Base-by-base conservation (phyloP, 257 asterid species). In the Plantago major region DNA sequence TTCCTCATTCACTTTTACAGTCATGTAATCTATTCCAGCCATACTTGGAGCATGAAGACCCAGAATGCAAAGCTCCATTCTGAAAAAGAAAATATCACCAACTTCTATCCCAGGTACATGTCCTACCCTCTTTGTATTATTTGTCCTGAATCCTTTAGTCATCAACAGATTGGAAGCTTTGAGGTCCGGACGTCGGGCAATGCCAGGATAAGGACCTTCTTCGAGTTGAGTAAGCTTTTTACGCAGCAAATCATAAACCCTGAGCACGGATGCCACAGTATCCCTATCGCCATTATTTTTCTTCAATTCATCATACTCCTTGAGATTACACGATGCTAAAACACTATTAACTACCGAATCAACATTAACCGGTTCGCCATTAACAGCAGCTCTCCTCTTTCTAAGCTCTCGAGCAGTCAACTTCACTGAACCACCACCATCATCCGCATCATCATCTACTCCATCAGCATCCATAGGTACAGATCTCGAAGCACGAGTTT, bases 11-110 rank as follows among this genome's bases (percentile, higher is more conserved):
- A 71, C 57, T 71, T 77, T 84, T 52, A 81, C 76, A 42, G 79
- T 78, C 88, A 88, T 79, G 61, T 86, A 92, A 74, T 92, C 99
- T 49, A 92, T 89, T 15, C 99, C 99, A 38, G 86, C 96, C 97
- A 92, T 92, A 63, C 83, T 89, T 11, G 87, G 99, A 56, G 96
- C 74, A 70, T 92, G 99, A 68, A 89, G 33, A 10, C 99, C 98
- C 49, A 81, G 78, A 47, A 91, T 53, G 75, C 98, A 91, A 17
- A 91, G 55, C 76, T 91, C 98, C 95, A 89, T 86, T 72, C 97
- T 81, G 64, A 86, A 84, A 75, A 78, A 92, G 78, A 86, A 92
- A 33, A 92, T 84, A 73, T 89, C 97, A 7, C 99, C 99, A 49
- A 89, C 85, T 72, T 80, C 94, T 58, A 92, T 63, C 49, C 97